Conservation (phyloP, 805 yeast genomes). For the Ogataea angusta region DNA sequence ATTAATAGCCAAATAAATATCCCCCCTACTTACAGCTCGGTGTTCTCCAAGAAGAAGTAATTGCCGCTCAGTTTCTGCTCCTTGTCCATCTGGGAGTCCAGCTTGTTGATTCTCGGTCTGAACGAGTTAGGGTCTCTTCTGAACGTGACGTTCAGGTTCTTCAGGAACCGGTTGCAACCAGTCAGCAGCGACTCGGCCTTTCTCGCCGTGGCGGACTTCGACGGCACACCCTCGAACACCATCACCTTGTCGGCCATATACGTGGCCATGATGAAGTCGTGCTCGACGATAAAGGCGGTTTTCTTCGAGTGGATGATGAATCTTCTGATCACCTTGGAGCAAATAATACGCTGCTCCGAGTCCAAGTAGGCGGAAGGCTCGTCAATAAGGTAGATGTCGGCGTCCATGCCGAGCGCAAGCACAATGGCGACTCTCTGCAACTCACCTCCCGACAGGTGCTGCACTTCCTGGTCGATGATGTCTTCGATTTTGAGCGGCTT, state of each 20-base stretch:
- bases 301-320: slow-evolving; percentile 94
- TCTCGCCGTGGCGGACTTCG: slow-evolving; percentile 79
- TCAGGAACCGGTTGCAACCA: slow-evolving; percentile 95
- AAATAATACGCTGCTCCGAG: slow-evolving; percentile 98
- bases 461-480: slow-evolving; percentile 96
- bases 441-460: slow-evolving; percentile 98
- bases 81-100: slow-evolving; percentile 98
- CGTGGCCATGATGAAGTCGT: slow-evolving; percentile 99
- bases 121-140: slow-evolving; percentile 98
- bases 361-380: slow-evolving; percentile 99
- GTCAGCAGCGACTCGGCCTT: slow-evolving; percentile 91
- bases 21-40: slow-evolving; percentile 32
- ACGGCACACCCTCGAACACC: slow-evolving; percentile 95
- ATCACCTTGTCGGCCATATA: slow-evolving; percentile 98
- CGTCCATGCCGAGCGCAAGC: slow-evolving; percentile 87
- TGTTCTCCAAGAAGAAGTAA: slow-evolving; percentile 89
- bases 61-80: slow-evolving; percentile 92
- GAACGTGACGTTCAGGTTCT: slow-evolving; percentile 95
- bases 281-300: slow-evolving; percentile 99
- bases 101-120: slow-evolving; percentile 98
- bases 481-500: slow-evolving; percentile 93
- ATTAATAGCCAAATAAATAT: slow-evolving; percentile 8
- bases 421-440: slow-evolving; percentile 98
- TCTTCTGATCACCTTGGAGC: slow-evolving; percentile 97
- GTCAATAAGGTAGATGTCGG: slow-evolving; percentile 95